phyloP scores from a whole-genome alignment of 768 basidiomycete species.

The Collybia sordida region DNA sequence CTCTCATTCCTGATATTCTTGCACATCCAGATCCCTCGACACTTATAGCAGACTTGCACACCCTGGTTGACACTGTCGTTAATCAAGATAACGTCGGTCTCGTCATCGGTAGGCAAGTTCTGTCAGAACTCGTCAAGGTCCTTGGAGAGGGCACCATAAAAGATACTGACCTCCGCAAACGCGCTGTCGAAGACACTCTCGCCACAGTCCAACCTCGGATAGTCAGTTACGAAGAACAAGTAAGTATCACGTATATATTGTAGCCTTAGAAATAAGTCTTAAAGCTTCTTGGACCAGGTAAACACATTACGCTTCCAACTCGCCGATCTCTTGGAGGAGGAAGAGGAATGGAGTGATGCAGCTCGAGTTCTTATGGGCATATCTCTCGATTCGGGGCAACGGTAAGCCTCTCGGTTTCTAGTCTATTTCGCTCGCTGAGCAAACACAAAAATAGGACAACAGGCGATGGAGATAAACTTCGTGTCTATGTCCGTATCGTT shows the following conservation, averaged over 20 bases:
- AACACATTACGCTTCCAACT: slow-evolving; percentile 83
- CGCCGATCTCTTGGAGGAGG: slow-evolving; percentile 84
- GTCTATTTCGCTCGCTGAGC: slow-evolving; percentile 5
- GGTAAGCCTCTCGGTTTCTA: slow-evolving; percentile 45
- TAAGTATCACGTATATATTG: slow-evolving; percentile 32
- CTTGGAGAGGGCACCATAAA: slow-evolving; percentile 57
- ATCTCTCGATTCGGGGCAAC: slow-evolving; percentile 84
- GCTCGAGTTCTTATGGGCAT: slow-evolving; percentile 92
- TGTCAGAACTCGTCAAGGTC: slow-evolving; percentile 79
- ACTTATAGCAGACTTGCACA: slow-evolving; percentile 58
- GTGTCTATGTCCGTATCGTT: slow-evolving; percentile 91
- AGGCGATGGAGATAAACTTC: slow-evolving; percentile 83
- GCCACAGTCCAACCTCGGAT: slow-evolving; percentile 70
- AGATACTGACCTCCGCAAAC: slow-evolving; percentile 59
- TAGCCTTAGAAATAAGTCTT: neutral
- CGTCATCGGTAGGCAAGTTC: slow-evolving; percentile 85
- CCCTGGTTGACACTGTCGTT: slow-evolving; percentile 77
- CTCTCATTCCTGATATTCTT: slow-evolving; percentile 69
- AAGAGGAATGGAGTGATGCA: slow-evolving; percentile 94
- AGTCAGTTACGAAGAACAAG: slow-evolving; percentile 96
- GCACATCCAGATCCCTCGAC: slow-evolving; percentile 43
- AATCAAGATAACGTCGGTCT: slow-evolving; percentile 81
- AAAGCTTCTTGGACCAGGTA: slow-evolving; percentile 45
- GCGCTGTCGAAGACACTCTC: slow-evolving; percentile 75
- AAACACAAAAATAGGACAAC: slow-evolving; percentile 44